Evolutionary conservation across 75 land plant genomes (phyloP).

Genomic region (Sequoia sempervirens): DNA sequence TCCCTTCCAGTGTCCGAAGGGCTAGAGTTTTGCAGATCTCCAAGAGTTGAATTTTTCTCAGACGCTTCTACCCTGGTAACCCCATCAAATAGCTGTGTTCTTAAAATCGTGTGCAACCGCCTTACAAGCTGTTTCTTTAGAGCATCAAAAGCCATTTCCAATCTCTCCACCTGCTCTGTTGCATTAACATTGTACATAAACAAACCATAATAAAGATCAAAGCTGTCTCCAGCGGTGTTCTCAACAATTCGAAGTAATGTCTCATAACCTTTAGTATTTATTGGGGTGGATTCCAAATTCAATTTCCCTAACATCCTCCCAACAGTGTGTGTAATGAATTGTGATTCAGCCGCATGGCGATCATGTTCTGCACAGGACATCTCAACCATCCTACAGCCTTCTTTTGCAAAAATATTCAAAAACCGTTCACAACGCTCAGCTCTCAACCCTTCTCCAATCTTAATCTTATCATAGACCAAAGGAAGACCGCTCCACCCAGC

Average conservation of each 20-base stretch:
- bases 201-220: constrained; percentile 87
- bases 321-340: constrained; percentile 70
- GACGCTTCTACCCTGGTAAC: not conserved
- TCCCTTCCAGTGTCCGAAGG: too few relatives aligned
- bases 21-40: not conserved
- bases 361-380: constrained; percentile 81
- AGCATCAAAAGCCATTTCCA: constrained; percentile 67
- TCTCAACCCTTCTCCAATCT: constrained; percentile 38
- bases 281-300: constrained; percentile 57
- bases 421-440: constrained; percentile 37
- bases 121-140: constrained; percentile 66
- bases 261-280: constrained; percentile 86
- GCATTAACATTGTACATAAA: constrained; percentile 87
- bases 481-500: constrained; percentile 59
- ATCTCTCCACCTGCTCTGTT: constrained; percentile 73
- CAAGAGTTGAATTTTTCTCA: not conserved
- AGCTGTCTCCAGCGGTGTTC: constrained; percentile 74
- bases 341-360: constrained; percentile 58
- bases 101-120: constrained; percentile 41
- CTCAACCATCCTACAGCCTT: constrained; percentile 84
- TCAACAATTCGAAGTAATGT: constrained; percentile 68
- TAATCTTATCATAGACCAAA: constrained; percentile 73
- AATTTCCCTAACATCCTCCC: constrained; percentile 61
- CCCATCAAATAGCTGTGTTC: constrained; percentile 54
- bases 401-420: constrained; percentile 51